Conservation (phyloP, 306 rosid genomes). For the Hippophae rhamnoides region DNA sequence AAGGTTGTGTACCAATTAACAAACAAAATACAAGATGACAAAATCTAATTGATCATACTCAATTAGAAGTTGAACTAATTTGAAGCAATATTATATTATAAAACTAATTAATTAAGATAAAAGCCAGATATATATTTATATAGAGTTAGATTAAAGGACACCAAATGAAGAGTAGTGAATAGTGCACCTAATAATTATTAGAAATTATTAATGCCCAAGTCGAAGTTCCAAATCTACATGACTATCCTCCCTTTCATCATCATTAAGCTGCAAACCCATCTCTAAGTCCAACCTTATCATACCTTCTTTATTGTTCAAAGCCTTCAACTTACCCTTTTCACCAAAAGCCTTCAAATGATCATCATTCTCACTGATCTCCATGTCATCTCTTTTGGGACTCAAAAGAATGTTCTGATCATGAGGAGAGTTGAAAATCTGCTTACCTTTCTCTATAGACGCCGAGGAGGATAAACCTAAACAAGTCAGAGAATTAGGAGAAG, state of each 20-base stretch:
- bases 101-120: no score
- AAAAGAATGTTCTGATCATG: slow-evolving; percentile 3
- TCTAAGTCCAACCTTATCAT: slow-evolving; percentile 44
- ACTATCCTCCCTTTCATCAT: slow-evolving; percentile 32
- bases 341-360: slow-evolving; percentile 14
- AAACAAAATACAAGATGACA: no score
- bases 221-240: slow-evolving; percentile 81
- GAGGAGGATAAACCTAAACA: slow-evolving; percentile 25
- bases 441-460: background rate
- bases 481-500: slow-evolving; percentile 19
- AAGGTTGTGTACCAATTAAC: no score
- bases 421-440: background rate
- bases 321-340: slow-evolving; percentile 22
- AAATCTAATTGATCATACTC: no score
- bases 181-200: background rate
- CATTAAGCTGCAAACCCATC: slow-evolving; percentile 26
- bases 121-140: no score
- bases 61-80: no score
- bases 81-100: no score
- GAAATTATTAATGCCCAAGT: slow-evolving; percentile 37
- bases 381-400: slow-evolving; percentile 8
- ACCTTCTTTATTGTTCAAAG: slow-evolving; percentile 28
- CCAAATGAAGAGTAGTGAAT: no score
- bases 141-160: no score
- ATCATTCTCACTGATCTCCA: background rate